Evolutionary conservation across 805 yeast genomes (phyloP).

Genomic region (Isabelozyma pseudorhagii): DNA sequence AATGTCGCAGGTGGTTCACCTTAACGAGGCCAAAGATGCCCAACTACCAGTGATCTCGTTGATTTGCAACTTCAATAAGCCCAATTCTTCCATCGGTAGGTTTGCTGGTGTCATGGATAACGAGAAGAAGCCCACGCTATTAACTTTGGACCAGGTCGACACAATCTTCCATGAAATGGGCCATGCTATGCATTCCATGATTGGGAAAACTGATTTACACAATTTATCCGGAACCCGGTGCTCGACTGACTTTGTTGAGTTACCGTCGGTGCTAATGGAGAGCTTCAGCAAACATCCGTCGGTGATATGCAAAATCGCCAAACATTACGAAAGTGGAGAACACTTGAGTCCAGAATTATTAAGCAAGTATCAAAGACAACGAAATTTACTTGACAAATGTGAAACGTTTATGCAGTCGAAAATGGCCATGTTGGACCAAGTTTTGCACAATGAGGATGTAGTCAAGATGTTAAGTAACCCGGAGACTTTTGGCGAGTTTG

Average conservation of each 20-base stretch:
- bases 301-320: slow-evolving; percentile 70
- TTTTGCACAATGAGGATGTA: slow-evolving; percentile 51
- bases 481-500: slow-evolving; percentile 29
- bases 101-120: slow-evolving; percentile 19
- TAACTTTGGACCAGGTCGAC: slow-evolving; percentile 78
- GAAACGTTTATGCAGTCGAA: slow-evolving; percentile 85
- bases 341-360: slow-evolving; percentile 51
- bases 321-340: slow-evolving; percentile 65
- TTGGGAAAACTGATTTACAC: slow-evolving; percentile 86
- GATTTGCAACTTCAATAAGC: slow-evolving; percentile 72
- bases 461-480: slow-evolving; percentile 11
- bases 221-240: slow-evolving; percentile 95
- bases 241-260: slow-evolving; percentile 92
- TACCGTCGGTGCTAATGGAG: slow-evolving; percentile 96
- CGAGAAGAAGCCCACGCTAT: slow-evolving; percentile 44
- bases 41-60: slow-evolving; percentile 90
- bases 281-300: slow-evolving; percentile 80
- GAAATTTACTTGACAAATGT: slow-evolving; percentile 54
- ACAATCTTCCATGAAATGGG: slow-evolving; percentile 99
- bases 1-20: slow-evolving; percentile 25
- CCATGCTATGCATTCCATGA: slow-evolving; percentile 97
- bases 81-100: slow-evolving; percentile 23
- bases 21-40: slow-evolving; percentile 46
- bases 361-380: slow-evolving; percentile 48
- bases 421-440: slow-evolving; percentile 87